Percentiles rank a stretch among this genome's conserved stretches.
Conservation (phyloP, 2,329 filamentous ascomycete genomes). For the Cladophialophora yegresii region DNA sequence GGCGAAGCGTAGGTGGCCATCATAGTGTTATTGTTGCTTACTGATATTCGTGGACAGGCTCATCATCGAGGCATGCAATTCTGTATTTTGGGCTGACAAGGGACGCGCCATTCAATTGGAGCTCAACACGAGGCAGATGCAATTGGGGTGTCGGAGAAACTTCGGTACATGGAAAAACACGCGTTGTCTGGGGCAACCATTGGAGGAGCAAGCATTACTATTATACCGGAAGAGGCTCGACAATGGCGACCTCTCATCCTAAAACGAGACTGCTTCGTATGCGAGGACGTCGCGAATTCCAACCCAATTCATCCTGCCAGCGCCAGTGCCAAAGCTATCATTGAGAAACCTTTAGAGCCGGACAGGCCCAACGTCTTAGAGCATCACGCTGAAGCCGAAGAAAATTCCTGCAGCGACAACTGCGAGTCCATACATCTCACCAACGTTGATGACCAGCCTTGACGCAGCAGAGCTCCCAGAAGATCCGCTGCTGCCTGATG, state of each 20-base stretch:
- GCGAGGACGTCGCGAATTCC: not conserved
- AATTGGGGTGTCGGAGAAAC: constrained; percentile 10
- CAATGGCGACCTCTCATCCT: not conserved
- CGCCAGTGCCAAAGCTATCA: constrained; percentile 27
- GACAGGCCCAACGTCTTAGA: constrained; percentile 45
- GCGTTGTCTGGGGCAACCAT: constrained; percentile 11
- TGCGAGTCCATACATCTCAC: constrained; percentile 59
- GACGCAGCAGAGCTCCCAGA: constrained; percentile 37
- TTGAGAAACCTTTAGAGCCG: constrained; percentile 15
- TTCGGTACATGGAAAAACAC: constrained; percentile 1
- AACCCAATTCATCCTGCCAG: constrained; percentile 13
- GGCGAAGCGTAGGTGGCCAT: constrained; percentile 43
- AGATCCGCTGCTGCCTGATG: constrained; percentile 26
- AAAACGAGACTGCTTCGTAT: not conserved
- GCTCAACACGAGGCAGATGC: not conserved
- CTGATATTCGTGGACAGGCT: constrained; percentile 21
- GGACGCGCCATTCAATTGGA: constrained; percentile 21
- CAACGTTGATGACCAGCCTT: constrained; percentile 53
- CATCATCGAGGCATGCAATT: constrained; percentile 20
- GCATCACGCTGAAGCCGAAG: constrained; percentile 58
- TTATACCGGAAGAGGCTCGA: constrained; percentile 6
- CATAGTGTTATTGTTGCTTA: constrained; percentile 22
- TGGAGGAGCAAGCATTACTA: constrained; percentile 15
- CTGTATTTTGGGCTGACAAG: not conserved
- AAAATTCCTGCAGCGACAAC: constrained; percentile 58